Percentiles rank a stretch among this genome's conserved stretches.
phyloP scores from a whole-genome alignment of 2,329 filamentous ascomycete genomes.

The Westerdykella aurantiaca region DNA sequence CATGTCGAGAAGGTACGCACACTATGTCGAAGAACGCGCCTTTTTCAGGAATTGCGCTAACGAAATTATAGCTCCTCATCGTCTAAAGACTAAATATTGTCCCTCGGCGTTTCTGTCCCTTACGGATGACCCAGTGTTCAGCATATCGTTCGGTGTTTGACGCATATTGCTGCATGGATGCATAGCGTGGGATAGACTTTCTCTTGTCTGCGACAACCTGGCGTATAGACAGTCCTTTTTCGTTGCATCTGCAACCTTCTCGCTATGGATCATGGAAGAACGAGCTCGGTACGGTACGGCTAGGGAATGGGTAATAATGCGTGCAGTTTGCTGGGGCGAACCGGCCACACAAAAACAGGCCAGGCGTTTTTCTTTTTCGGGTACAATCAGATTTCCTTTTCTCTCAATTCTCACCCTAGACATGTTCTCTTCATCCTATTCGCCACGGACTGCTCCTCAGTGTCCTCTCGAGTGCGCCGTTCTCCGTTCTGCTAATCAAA shows the following conservation, averaged over 20 bases:
- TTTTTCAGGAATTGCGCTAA: not conserved
- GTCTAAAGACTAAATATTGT: conserved; percentile 1
- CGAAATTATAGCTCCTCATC: conserved; percentile 4
- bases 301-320: too few species aligned
- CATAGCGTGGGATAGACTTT: not conserved
- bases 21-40: not conserved
- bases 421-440: too few species aligned
- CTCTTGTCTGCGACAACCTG: not conserved
- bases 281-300: too few species aligned
- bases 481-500: too few species aligned
- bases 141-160: not conserved
- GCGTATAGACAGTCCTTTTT: not conserved
- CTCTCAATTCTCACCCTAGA: too few species aligned
- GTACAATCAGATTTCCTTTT: too few species aligned
- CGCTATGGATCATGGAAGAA: too few species aligned
- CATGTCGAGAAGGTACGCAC: conserved; percentile 25
- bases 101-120: not conserved
- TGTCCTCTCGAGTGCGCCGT: too few species aligned
- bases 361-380: too few species aligned
- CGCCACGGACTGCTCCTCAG: too few species aligned
- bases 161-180: not conserved
- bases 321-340: too few species aligned
- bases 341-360: too few species aligned
- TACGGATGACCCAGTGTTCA: not conserved
- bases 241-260: not conserved